These are phyloP conservation scores for Ophiosphaerella herpotricha DNA, from an alignment of 2,329 filamentous ascomycete genomes.

Conservation along the genomic window DNA sequence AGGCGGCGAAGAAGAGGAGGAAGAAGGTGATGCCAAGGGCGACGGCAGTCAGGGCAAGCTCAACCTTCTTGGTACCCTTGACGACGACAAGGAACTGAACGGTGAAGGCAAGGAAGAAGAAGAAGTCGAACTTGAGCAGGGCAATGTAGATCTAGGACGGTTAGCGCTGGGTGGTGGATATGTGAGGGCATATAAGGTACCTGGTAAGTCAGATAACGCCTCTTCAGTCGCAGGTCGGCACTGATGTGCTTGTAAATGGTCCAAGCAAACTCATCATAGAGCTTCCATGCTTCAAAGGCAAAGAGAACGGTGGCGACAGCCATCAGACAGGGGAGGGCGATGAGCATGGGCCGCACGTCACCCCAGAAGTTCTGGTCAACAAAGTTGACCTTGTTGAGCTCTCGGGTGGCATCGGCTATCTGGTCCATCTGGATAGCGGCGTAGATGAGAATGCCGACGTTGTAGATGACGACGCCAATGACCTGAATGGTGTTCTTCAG, in stretches of 20 bases:
- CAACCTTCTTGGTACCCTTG: conserved; percentile 65
- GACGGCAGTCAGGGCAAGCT: conserved; percentile 84
- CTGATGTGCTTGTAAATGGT: conserved; percentile 99
- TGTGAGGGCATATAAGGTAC: conserved; percentile 55
- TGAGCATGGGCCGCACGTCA: conserved; percentile 73
- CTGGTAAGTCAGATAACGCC: conserved; percentile 94
- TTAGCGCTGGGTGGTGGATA: conserved; percentile 11
- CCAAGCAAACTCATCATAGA: conserved; percentile 99
- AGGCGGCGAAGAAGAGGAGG: conserved; percentile 83
- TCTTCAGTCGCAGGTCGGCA: conserved; percentile 94
- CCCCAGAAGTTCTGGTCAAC: conserved; percentile 66
- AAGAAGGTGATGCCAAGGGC: conserved; percentile 90
- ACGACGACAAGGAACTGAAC: conserved; percentile 97
- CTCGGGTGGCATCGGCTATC: conserved; percentile 72
- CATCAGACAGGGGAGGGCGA: conserved; percentile 85
- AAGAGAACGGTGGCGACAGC: conserved; percentile 74
- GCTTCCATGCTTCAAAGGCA: conserved; percentile 83
- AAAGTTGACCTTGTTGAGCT: conserved; percentile 54
- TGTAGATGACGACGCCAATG: conserved; percentile 92
- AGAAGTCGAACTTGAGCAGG: conserved; percentile 98
- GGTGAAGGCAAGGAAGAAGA: conserved; percentile 99
- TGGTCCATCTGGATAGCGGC: conserved; percentile 92
- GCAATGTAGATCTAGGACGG: conserved; percentile 85
- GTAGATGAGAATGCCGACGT: conserved; percentile 88
- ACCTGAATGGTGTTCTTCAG: conserved; percentile 98